Base-by-base conservation (phyloP, 2,329 filamentous ascomycete species). In the Sporothrix curviconia region DNA sequence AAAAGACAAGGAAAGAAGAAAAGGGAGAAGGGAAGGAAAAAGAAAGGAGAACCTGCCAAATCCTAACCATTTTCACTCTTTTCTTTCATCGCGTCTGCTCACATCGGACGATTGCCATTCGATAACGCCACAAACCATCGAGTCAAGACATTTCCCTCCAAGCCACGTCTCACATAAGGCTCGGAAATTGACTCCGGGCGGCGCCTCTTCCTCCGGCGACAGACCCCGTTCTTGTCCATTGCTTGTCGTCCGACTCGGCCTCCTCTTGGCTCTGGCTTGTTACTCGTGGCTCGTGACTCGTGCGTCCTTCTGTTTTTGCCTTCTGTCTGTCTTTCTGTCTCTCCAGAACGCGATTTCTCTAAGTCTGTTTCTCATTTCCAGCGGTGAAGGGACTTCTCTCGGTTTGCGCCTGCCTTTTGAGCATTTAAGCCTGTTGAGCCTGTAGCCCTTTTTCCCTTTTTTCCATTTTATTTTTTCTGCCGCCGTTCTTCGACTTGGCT, bases 121-220 rank as follows among this genome's bases (percentile, higher is more conserved):
- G n/a, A n/a, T n/a, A n/a, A n/a, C n/a, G n/a, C n/a, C n/a, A n/a
- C n/a, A n/a, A n/a, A n/a, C n/a, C n/a, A n/a, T n/a, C n/a, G n/a
- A n/a, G n/a, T n/a, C n/a, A n/a, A n/a, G n/a, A n/a, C n/a, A n/a
- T n/a, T n/a, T n/a, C n/a, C n/a, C n/a, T n/a, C n/a, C n/a, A n/a
- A n/a, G n/a, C n/a, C n/a, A n/a, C n/a, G n/a, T n/a, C n/a, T n/a
- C n/a, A n/a, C n/a, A n/a, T n/a, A n/a, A n/a, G n/a, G n/a, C n/a
- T n/a, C 47, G 47, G 19, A 39, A 19, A 39, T 51, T 37, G 47
- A 51, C 34, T 51, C 47, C 47, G 47, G 47, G n/a, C 47, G 32
- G 47, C 34, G 17, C 32, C 22, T 25, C 22, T 28, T 39, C 32
- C 47, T 50, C 46, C 46, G 32, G 19, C n/a, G 19, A 37, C 46